Base-by-base conservation (phyloP, 352 stramenopile species). In the Phytophthora podocarpi region DNA sequence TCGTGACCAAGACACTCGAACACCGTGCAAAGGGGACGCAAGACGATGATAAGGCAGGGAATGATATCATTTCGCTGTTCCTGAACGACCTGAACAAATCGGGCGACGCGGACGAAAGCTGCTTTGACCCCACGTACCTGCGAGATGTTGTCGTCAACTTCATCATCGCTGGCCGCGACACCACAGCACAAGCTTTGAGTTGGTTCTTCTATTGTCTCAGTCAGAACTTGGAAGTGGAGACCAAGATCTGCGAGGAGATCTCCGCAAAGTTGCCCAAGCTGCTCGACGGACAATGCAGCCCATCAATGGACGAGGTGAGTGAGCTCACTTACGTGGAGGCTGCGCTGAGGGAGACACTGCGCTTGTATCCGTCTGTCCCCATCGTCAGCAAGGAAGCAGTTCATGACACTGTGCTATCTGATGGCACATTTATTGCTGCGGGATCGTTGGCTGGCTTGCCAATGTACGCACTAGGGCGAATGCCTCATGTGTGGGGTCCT, bases 61-160 rank as follows among this genome's bases (percentile, higher is more conserved):
- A 58, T 13, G 60, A 90, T 21, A 73, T 88, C 15, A 47, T 88
- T 5, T 81, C 76, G 7, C 63, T 88, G 9, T 87, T 87, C 41
- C 34, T 91, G 18, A 70, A 80, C 15, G 48, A 40, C 20, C 35
- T 72, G 23, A 62, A 67, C 16, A 41, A 30, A 12, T 60, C 60
- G 1, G 12, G 28, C 0, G 39, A 68, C 10, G 42, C 23, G 4
- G 45, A 64, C 7, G 64, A 66, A 11, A 51, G 27, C 10, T 36
- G 32, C 23, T 72, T 85, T 18, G 66, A 85, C 20, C 72, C 74
- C 4, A 65, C 36, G 0, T 87, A 78, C 31, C 45, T 95, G 0
- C 81, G 82, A 11, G 78, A 95, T 53, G 83, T 96, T 30, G 74
- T 91, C 18, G 64, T 95, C 7, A 92, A 80, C 50, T 90, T 95